phyloP scores from a whole-genome alignment of 73 alveolate genomes.

The Tetrahymena elliotti region DNA sequence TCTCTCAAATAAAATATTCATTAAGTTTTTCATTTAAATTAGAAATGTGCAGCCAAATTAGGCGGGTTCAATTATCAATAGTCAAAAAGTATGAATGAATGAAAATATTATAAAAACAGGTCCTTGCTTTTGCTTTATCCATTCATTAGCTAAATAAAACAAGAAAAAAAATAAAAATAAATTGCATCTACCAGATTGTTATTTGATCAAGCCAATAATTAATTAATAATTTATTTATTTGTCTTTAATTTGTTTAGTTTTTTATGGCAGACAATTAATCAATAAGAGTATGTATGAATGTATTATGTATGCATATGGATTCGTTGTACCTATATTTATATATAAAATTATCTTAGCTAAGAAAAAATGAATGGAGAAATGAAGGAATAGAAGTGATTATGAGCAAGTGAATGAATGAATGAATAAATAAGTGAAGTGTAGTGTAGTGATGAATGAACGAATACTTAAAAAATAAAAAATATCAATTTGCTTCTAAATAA shows the following conservation, averaged over 20 bases:
- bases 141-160: neutral
- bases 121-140: too few relatives aligned
- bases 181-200: neutral
- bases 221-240: too few relatives aligned
- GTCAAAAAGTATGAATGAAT: neutral
- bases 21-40: neutral
- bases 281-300: neutral
- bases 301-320: neutral
- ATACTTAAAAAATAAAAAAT: neutral
- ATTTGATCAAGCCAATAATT: neutral
- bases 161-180: neutral
- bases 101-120: too few relatives aligned
- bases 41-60: neutral
- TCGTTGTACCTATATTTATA: neutral
- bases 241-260: too few relatives aligned
- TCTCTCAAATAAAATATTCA: too few relatives aligned
- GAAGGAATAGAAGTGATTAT: neutral
- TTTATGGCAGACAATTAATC: too few relatives aligned
- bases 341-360: neutral
- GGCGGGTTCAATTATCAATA: neutral
- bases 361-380: neutral
- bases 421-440: neutral
- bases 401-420: neutral
- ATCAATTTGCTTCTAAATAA: neutral
- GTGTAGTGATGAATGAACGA: neutral